Evolutionary conservation across 2,329 filamentous ascomycete species (phyloP).

Genomic region (Hypoxylon sp.): DNA sequence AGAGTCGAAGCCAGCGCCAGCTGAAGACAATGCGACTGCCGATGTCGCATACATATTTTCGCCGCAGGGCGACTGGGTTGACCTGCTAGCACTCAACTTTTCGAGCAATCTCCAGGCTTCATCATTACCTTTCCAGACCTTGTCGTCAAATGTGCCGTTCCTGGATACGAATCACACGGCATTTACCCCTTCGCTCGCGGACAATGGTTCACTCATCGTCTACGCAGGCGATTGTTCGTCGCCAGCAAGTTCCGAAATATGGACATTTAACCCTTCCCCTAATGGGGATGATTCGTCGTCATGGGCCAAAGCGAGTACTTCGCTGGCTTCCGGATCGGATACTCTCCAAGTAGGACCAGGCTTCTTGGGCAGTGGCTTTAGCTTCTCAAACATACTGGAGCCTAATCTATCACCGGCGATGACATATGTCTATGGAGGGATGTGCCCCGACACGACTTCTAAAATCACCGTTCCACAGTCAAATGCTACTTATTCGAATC

Average conservation of each 20-base stretch:
- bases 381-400: slow-evolving; percentile 75
- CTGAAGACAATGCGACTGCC: slow-evolving; percentile 53
- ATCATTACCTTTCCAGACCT: slow-evolving; percentile 60
- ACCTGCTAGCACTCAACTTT: slow-evolving; percentile 77
- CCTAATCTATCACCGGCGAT: slow-evolving; percentile 67
- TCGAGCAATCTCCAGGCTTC: slow-evolving; percentile 69
- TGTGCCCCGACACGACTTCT: slow-evolving; percentile 76
- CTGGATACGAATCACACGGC: slow-evolving; percentile 66
- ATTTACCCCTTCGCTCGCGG: slow-evolving; percentile 77
- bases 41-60: slow-evolving; percentile 79
- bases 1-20: slow-evolving; percentile 60
- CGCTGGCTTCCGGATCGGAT: slow-evolving; percentile 43
- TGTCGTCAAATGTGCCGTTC: slow-evolving; percentile 75
- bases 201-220: slow-evolving; percentile 78
- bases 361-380: slow-evolving; percentile 70
- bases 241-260: slow-evolving; percentile 70
- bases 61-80: slow-evolving; percentile 63
- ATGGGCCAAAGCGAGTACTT: slow-evolving; percentile 59
- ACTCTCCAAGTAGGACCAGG: slow-evolving; percentile 59
- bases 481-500: slow-evolving; percentile 82
- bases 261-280: slow-evolving; percentile 72
- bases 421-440: slow-evolving; percentile 87
- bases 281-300: slow-evolving; percentile 57
- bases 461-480: slow-evolving; percentile 72
- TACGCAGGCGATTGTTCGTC: slow-evolving; percentile 80